Evolutionary conservation across 108 stramenopile species (phyloP).

Genomic region (Epipyxis sp.): DNA sequence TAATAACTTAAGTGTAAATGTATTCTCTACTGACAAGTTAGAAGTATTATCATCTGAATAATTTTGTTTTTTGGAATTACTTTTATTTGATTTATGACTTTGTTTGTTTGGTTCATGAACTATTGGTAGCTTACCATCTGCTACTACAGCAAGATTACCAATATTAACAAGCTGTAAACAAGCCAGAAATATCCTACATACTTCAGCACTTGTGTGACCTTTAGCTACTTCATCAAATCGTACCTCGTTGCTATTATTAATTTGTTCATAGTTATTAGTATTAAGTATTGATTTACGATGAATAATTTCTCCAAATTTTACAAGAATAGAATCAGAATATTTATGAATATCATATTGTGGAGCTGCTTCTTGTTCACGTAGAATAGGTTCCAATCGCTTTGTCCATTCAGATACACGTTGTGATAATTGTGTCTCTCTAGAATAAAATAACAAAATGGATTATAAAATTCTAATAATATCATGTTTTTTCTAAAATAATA

Average conservation of each 20-base stretch:
- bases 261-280: conserved; percentile 26
- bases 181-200: conserved; percentile 89
- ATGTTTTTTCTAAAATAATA: too few relatives aligned
- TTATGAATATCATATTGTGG: conserved; percentile 82
- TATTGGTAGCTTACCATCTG: too few relatives aligned
- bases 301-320: neutral
- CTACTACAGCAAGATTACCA: conserved; percentile 72
- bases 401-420: conserved; percentile 82
- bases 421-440: conserved; percentile 77
- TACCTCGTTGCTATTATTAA: too few relatives aligned
- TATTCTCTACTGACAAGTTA: too few relatives aligned
- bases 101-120: too few relatives aligned
- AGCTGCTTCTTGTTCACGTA: conserved; percentile 76
- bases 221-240: conserved; percentile 41
- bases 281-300: neutral
- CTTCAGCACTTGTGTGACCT: conserved; percentile 56
- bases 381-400: conserved; percentile 70
- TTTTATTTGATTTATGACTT: too few relatives aligned
- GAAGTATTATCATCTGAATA: too few relatives aligned
- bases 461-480: too few relatives aligned
- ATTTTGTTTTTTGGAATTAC: too few relatives aligned
- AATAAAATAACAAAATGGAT: too few relatives aligned
- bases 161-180: conserved; percentile 85
- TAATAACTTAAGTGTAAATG: neutral
- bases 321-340: conserved; percentile 67